A percentile compares a stretch with the other conserved stretches of the same genome.
Conservation (phyloP, 2,329 filamentous ascomycete species). For the Aspergillus transmontanensis region DNA sequence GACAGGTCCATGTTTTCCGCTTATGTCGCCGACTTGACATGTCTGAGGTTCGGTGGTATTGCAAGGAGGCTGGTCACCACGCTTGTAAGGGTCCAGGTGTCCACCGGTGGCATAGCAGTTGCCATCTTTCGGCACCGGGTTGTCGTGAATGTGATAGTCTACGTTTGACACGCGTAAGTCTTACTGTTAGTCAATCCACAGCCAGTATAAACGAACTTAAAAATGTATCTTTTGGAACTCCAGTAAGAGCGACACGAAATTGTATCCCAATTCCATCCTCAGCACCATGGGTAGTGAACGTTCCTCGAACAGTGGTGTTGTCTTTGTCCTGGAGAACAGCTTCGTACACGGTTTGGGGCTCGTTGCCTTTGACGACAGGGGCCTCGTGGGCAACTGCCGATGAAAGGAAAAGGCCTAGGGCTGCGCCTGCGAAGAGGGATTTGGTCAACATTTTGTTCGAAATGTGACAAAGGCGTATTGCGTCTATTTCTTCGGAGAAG, state of each 20-base stretch:
- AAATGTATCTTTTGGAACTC: slow-evolving; percentile 54
- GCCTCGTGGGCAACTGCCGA: slow-evolving; percentile 30
- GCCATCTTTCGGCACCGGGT: slow-evolving; percentile 64
- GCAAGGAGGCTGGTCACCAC: slow-evolving; percentile 65
- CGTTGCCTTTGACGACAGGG: slow-evolving; percentile 58
- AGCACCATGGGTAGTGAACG: slow-evolving; percentile 50
- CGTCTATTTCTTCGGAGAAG: not conserved
- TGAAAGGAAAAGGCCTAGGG: slow-evolving; percentile 15
- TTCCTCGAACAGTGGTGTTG: slow-evolving; percentile 60
- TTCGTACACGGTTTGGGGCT: slow-evolving; percentile 55
- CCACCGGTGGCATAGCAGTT: slow-evolving; percentile 70
- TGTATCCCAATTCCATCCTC: slow-evolving; percentile 58
- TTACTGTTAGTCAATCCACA: slow-evolving; percentile 50
- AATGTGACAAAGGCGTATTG: not conserved
- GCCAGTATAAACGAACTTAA: not conserved
- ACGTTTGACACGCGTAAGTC: not conserved
- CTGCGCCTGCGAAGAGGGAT: slow-evolving; percentile 5
- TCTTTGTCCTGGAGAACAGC: slow-evolving; percentile 58
- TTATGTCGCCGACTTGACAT: slow-evolving; percentile 76
- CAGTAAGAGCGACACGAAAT: slow-evolving; percentile 59
- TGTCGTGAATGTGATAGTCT: slow-evolving; percentile 73
- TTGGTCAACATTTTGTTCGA: slow-evolving; percentile 14
- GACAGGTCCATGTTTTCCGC: slow-evolving; percentile 71
- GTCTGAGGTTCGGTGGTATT: slow-evolving; percentile 58
- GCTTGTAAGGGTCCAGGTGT: slow-evolving; percentile 72